Base-by-base conservation (phyloP, 2,329 filamentous ascomycete species). In the Penicillium sumatraense region DNA sequence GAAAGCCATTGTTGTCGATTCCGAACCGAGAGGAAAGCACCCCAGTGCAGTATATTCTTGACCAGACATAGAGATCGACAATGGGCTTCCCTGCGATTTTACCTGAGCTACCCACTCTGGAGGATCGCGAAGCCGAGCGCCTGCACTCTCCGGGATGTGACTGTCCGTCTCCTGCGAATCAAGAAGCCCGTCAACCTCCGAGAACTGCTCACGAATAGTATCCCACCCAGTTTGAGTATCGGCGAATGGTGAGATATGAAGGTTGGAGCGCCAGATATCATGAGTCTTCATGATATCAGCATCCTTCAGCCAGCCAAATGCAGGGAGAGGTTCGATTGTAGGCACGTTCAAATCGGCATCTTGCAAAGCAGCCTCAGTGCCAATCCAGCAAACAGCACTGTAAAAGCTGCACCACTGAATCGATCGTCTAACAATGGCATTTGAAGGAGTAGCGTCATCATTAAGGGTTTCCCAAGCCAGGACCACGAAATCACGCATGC, bases 351-450 rank as follows among this genome's bases (percentile, higher is more conserved):
- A 46, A 5, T 63, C 57, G 2, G 72, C 68, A 60, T 80, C 67
- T 3, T 61, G 60, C 16, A 80, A 60, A 7, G 78, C 72, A 23
- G 68, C 59, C 41, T 68, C 55, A 1, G 71, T 56, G 5, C 76
- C 77, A 47, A 80, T 78, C 76, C 77, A 81, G 6, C 72, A 68
- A 5, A 80, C 66, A 4, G 71, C 73, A 54, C 73, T 79, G 61
- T 80, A 78, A 59, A 79, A 81, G 23, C 72, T 73, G 58, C 75
- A 78, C 79, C 79, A 81, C 26, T 75, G 71, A 42, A 75, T 72
- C 26, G 74, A 76, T 42, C 79, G 65, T 54, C 75, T 75, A 14
- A 78, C 60, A 8, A 80, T 72, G 0, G 78, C 75, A 59, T 80
- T 78, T 2, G 73, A 68, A 13, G 77, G 29, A 3, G 60, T 35